Evolutionary conservation across 495 filamentous ascomycete species (phyloP).

Genomic region (Halenospora varia): DNA sequence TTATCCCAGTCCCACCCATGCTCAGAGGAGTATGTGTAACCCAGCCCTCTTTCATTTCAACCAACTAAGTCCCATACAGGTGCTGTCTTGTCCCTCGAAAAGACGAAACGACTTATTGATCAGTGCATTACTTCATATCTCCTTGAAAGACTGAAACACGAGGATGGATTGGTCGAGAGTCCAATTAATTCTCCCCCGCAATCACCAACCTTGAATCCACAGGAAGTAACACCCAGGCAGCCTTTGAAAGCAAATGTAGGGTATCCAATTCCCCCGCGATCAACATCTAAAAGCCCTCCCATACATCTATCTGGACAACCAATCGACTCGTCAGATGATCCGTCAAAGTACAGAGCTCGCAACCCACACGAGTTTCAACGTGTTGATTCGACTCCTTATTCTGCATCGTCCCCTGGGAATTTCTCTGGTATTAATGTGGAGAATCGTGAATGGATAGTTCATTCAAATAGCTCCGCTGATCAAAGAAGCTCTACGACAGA

Average conservation of each 20-base stretch:
- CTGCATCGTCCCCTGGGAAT: slow-evolving; percentile 16
- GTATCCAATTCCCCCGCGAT: not conserved
- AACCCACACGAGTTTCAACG: not conserved
- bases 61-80: slow-evolving; percentile 7
- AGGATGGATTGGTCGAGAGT: slow-evolving; percentile 3
- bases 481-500: not conserved
- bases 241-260: not conserved
- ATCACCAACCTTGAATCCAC: not conserved
- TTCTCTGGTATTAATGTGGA: slow-evolving; percentile 18
- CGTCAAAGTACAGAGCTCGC: not conserved
- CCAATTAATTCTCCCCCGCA: not conserved
- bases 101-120: slow-evolving; percentile 48
- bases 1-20: not conserved
- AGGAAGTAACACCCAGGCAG: not conserved
- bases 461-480: not conserved
- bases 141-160: slow-evolving; percentile 24
- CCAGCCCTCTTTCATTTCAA: not conserved
- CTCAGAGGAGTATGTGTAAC: slow-evolving; percentile 7
- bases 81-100: slow-evolving; percentile 38
- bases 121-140: slow-evolving; percentile 50
- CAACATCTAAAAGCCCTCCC: slow-evolving; percentile 1
- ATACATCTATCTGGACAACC: slow-evolving; percentile 3
- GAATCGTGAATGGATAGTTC: not conserved
- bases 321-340: not conserved
- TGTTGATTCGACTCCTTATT: slow-evolving; percentile 11